phyloP scores from a whole-genome alignment of 1,284 basidiomycete genomes.

The Ceratobasidium sp. region DNA sequence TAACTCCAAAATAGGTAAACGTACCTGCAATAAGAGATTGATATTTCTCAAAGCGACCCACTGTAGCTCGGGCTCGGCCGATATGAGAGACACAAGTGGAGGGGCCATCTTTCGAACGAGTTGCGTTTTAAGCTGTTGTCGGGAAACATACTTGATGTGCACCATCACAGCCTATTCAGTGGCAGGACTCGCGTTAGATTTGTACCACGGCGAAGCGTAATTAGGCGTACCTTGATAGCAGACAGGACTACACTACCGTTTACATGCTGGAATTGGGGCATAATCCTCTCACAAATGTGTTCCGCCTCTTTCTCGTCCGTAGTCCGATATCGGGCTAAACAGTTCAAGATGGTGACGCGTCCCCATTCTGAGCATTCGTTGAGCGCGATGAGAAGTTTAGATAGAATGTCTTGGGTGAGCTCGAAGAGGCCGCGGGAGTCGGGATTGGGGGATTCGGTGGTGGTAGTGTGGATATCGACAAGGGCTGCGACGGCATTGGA shows the following conservation, averaged over 20 bases:
- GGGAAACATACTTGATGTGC: conserved; percentile 85
- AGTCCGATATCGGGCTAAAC: conserved; percentile 86
- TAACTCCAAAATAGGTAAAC: background rate
- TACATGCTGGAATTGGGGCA: conserved; percentile 98
- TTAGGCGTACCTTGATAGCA: conserved; percentile 83
- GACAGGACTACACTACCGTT: conserved; percentile 96
- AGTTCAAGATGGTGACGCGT: conserved; percentile 91
- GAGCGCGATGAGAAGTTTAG: conserved; percentile 92
- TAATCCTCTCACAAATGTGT: conserved; percentile 98
- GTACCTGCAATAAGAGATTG: conserved; percentile 94
- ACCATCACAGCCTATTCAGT: conserved; percentile 90
- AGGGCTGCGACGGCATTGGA: conserved; percentile 94
- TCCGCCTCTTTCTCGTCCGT: conserved; percentile 94
- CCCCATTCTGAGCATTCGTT: conserved; percentile 99
- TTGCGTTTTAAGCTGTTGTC: conserved; percentile 90
- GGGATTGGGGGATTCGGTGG: conserved; percentile 56
- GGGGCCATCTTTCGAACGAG: conserved; percentile 98
- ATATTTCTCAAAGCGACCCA: conserved; percentile 98
- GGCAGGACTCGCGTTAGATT: conserved; percentile 21
- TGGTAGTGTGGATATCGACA: conserved; percentile 87
- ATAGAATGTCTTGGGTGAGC: conserved; percentile 85
- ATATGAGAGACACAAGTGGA: conserved; percentile 79
- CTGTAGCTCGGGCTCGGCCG: conserved; percentile 79
- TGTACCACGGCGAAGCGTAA: background rate
- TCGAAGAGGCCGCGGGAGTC: conserved; percentile 78